Percentiles rank a stretch among this genome's conserved stretches.
Conservation (phyloP, 2,329 filamentous ascomycete species). For the Apiospora aurea region DNA sequence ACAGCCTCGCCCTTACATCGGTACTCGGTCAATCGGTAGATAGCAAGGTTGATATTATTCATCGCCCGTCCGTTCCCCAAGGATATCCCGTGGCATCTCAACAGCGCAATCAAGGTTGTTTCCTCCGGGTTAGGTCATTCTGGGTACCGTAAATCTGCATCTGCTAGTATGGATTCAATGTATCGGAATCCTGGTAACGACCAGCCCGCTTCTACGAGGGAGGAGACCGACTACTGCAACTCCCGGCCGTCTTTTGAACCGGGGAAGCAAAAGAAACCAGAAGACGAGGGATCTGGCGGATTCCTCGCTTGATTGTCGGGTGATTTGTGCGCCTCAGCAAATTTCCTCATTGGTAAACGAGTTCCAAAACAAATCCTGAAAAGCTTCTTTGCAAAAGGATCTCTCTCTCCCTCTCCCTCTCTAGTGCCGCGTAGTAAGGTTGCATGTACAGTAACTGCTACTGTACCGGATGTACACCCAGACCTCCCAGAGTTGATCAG, state of each 20-base stretch:
- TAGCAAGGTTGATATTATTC: neutral
- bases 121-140: constrained; percentile 14
- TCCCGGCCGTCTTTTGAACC: constrained; percentile 20
- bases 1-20: neutral
- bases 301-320: constrained; percentile 15
- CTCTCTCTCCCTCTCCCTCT: neutral
- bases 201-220: constrained; percentile 10
- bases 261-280: constrained; percentile 19
- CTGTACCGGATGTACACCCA: neutral
- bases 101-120: neutral
- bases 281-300: neutral
- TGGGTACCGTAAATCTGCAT: constrained; percentile 2
- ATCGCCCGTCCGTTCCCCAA: neutral
- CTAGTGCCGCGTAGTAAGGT: neutral
- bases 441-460: neutral
- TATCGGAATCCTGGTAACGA: neutral
- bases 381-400: neutral
- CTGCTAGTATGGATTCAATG: constrained; percentile 8
- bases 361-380: constrained; percentile 4
- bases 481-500: neutral
- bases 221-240: constrained; percentile 18
- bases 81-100: constrained; percentile 5
- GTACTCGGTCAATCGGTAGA: neutral
- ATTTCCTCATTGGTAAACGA: constrained; percentile 11
- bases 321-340: constrained; percentile 14